Base-by-base conservation (phyloP, 306 rosid species). In the Quercus gilva region DNA sequence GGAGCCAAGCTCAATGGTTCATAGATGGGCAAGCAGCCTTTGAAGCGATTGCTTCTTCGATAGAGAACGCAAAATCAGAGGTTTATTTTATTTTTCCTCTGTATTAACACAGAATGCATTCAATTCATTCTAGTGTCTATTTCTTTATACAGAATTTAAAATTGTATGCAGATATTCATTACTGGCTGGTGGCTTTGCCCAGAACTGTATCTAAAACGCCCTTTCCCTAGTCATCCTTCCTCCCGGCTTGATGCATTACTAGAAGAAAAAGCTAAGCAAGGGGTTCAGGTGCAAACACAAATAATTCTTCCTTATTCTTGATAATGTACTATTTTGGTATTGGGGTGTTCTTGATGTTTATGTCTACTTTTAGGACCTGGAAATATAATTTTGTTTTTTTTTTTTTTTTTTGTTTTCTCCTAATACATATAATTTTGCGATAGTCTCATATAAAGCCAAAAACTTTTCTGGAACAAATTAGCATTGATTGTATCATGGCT, bases 181-280 rank as follows among this genome's bases (percentile, higher is more conserved):
- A 93, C 97, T 84, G 99, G 96, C 52, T 95, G 99, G 99, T 95
- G 99, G 99, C 78, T 95, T 64, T 95, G 98, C 88, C 99, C 99
- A 73, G 99, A 95, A 84, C 73, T 95, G 86, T 95, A 89, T 86
- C 80, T 95, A 56, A 88, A 87, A 55, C 96, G 98, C 59, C 98
- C 99, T 74, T 93, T 93, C 85, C 81, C 80, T 70, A 74, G 87
- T 58, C 89, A 90, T 79, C 92, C 98, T 81, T 91, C 93, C 65
- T 85, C 98, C 77, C 88, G 94, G 86, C 97, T 95, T 76, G 99
- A 95, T 84, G 81, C 86, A 81, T 83, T 95, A 80, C 81, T 95
- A 82, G 99, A 95, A 89, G 94, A 90, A 79, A 95, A 95, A 83
- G 99, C 99, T 78, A 95, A 79, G 90, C 92, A 93, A 89, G 99